phyloP scores from a whole-genome alignment of 75 land plant species.

The Sequoia sempervirens region DNA sequence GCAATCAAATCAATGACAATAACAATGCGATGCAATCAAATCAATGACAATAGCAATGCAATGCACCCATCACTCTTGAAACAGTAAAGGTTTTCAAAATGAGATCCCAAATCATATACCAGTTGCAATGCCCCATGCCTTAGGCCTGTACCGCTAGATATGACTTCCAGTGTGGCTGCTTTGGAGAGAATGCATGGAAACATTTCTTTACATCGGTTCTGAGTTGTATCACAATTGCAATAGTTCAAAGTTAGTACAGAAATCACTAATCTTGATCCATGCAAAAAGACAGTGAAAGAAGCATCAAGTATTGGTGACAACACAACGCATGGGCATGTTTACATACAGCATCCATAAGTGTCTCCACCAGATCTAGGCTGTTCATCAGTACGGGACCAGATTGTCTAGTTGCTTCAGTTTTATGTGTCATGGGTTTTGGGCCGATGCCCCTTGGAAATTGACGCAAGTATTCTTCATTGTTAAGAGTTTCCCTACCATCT shows the following conservation, averaged over 20 bases:
- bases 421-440: conserved; percentile 18
- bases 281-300: background rate
- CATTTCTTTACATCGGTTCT: conserved; percentile 33
- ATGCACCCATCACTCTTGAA: background rate
- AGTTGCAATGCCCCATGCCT: conserved; percentile 42
- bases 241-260: too few species aligned
- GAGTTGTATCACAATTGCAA: background rate
- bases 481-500: conserved; percentile 13
- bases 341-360: conserved; percentile 51
- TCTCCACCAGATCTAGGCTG: conserved; percentile 44
- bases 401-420: conserved; percentile 48
- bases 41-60: background rate
- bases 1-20: background rate
- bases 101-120: conserved; percentile 18
- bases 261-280: background rate
- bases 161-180: conserved; percentile 29
- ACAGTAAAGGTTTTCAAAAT: background rate
- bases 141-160: conserved; percentile 36
- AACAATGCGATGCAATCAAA: background rate
- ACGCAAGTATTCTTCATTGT: conserved; percentile 19
- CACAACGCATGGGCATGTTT: background rate
- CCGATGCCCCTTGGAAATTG: conserved; percentile 28
- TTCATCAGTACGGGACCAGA: conserved; percentile 55
- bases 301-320: background rate
- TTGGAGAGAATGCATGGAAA: conserved; percentile 40